Evolutionary conservation across 177 flowering plant species (phyloP).

Genomic region (Tripterygium wilfordii): DNA sequence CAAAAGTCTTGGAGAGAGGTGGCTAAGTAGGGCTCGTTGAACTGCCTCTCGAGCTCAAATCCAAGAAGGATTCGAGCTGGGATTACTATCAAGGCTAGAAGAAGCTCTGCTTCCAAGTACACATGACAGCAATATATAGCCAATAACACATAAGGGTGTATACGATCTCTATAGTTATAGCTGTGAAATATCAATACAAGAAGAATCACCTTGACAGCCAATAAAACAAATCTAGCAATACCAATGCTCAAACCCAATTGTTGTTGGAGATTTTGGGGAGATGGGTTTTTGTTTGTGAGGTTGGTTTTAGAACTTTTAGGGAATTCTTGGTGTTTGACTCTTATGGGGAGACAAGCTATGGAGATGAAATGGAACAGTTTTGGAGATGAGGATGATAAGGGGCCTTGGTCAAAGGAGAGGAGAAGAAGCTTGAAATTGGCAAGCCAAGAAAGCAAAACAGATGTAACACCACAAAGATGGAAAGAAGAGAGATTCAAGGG

Average conservation of each 20-base stretch:
- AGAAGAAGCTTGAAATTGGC: slow-evolving; percentile 52
- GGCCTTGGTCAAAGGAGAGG: slow-evolving; percentile 40
- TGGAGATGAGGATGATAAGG: slow-evolving; percentile 17
- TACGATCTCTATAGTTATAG: slow-evolving; percentile 10
- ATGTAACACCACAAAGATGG: slow-evolving; percentile 25
- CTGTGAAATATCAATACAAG: slow-evolving; percentile 2
- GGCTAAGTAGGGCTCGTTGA: slow-evolving; percentile 33
- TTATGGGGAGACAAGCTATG: slow-evolving; percentile 31
- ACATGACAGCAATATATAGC: slow-evolving; percentile 17
- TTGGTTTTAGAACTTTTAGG: too few species aligned
- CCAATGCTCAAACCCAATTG: background rate
- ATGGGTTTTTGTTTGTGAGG: too few species aligned
- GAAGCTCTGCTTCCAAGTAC: slow-evolving; percentile 21
- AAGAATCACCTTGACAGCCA: slow-evolving; percentile 10
- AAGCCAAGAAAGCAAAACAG: slow-evolving; percentile 51
- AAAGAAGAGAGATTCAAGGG: slow-evolving; percentile 32
- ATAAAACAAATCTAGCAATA: background rate
- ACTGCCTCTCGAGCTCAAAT: slow-evolving; percentile 27
- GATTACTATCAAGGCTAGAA: slow-evolving; percentile 14
- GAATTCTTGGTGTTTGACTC: too few species aligned
- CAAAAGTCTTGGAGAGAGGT: slow-evolving; percentile 44
- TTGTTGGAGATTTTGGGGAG: too few species aligned
- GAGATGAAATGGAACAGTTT: slow-evolving; percentile 14
- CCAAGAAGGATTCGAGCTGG: slow-evolving; percentile 22
- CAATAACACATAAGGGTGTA: slow-evolving; percentile 15